A percentile compares a stretch with the other conserved stretches of the same genome.
Conservation (phyloP, 129 eudicot species). For the Lonicera japonica region DNA sequence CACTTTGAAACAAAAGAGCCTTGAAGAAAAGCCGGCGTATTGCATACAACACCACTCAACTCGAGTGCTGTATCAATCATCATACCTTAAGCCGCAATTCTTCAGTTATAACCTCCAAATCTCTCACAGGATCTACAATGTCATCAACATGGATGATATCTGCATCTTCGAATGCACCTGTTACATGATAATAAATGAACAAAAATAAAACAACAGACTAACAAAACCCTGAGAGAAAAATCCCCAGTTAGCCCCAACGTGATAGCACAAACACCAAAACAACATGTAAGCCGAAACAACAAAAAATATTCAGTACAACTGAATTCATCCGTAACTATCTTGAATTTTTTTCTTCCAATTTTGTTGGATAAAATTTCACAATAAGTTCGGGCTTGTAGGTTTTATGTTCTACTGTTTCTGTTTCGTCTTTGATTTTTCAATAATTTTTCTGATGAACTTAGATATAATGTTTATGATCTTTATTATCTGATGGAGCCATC, state of each 20-base stretch:
- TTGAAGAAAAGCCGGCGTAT: too few relatives aligned
- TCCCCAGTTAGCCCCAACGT: not conserved
- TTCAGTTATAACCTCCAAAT: conserved; percentile 74
- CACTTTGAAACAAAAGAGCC: too few relatives aligned
- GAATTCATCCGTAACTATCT: too few relatives aligned
- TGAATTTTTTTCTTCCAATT: too few relatives aligned
- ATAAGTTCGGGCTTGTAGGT: not conserved
- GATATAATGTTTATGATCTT: too few relatives aligned
- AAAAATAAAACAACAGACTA: not conserved
- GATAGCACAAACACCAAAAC: not conserved
- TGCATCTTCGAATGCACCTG: conserved; percentile 97
- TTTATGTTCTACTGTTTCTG: not conserved
- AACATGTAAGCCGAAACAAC: too few relatives aligned
- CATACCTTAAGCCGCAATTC: conserved; percentile 83
- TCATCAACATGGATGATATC: conserved; percentile 98
- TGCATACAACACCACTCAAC: too few relatives aligned
- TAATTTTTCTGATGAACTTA: too few relatives aligned
- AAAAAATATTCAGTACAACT: too few relatives aligned
- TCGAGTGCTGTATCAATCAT: not conserved
- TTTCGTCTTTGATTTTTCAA: too few relatives aligned
- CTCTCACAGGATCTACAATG: conserved; percentile 89
- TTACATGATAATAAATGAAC: conserved; percentile 8
- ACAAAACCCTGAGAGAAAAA: not conserved
- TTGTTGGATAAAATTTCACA: too few relatives aligned
- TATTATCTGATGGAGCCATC: too few relatives aligned